phyloP scores from a whole-genome alignment of 495 filamentous ascomycete genomes.

The Penicillium coffeae region DNA sequence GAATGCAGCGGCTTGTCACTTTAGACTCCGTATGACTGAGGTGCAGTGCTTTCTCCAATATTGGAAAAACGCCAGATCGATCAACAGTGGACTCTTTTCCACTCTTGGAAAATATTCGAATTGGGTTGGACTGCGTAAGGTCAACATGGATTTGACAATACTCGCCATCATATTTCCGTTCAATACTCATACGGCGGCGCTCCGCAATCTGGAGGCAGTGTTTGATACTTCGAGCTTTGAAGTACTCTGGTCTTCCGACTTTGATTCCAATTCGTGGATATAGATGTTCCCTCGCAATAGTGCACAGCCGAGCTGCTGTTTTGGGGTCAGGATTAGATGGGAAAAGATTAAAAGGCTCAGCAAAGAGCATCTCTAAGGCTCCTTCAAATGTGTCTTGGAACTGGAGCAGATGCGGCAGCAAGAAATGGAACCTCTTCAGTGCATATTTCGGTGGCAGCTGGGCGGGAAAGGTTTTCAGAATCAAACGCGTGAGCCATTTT shows the following conservation, averaged over 20 bases:
- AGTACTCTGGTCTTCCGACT: slow-evolving; percentile 66
- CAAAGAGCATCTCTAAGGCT: slow-evolving; percentile 45
- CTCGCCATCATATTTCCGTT: slow-evolving; percentile 84
- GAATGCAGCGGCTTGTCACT: slow-evolving; percentile 60
- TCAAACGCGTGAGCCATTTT: slow-evolving; percentile 84
- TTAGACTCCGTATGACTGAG: slow-evolving; percentile 54
- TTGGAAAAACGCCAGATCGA: slow-evolving; percentile 55
- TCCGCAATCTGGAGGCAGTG: slow-evolving; percentile 63
- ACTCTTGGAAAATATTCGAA: slow-evolving; percentile 87
- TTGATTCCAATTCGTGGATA: slow-evolving; percentile 67
- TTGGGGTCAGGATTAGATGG: slow-evolving; percentile 37
- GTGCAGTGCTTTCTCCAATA: slow-evolving; percentile 49
- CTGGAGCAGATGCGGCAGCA: slow-evolving; percentile 59
- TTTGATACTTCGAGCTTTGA: slow-evolving; percentile 73
- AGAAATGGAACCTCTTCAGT: slow-evolving; percentile 50
- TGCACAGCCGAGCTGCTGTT: slow-evolving; percentile 27
- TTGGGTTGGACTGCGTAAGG: slow-evolving; percentile 47
- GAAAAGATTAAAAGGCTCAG: slow-evolving; percentile 35
- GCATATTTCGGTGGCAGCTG: slow-evolving; percentile 44
- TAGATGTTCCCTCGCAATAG: slow-evolving; percentile 46
- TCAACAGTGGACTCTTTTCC: slow-evolving; percentile 82
- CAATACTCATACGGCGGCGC: slow-evolving; percentile 61
- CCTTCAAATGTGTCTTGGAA: slow-evolving; percentile 60
- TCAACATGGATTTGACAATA: slow-evolving; percentile 87
- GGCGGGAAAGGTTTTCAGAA: slow-evolving; percentile 75